Evolutionary conservation across 371 early-diverging fungal genomes (phyloP), one percentile per base, ranked within the genome.

Genomic region (Massospora cicadina): DNA sequence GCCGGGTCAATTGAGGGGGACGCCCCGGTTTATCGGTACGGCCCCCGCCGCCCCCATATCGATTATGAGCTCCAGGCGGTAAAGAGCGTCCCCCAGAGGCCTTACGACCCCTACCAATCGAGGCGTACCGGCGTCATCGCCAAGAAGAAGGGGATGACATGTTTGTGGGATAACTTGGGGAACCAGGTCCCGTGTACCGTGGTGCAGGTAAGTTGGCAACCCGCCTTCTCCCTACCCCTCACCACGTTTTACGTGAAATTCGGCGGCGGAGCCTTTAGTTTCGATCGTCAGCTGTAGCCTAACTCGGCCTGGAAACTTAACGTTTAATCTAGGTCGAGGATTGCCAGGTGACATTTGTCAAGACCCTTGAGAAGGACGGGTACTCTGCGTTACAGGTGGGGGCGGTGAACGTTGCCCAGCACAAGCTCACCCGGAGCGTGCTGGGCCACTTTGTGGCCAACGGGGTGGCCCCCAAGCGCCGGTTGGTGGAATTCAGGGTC

Each of bases 81-180:
- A n/a, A 23, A 30, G 10, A 7, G 2, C 24, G 25, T 61, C 26
- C 33, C 31, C 17, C 17, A 61, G 10, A 13, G 2, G 26, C 53
- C n/a, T 53, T 61, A 21, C 21, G 31, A 53, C 24, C 64, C 64
- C 17, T 23, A 43, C 24, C 5, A 54, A 63, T 81, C 83, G 54
- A 63, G 77, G 68, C 77, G 85, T 56, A 76, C 81, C 58, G 98
- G 98, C 55, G 77, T 90, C 17, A 81, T 97, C 69, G 96, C 86
- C 33, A 74, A 79, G 62, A 97, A 97, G 77, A 80, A 82, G 73
- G 98, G 98, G 28, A 97, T 96, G 96, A 86, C 90, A 28, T 81
- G 85, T 30, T 75, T 93, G 68, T 97, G 93, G 92, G 90, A 91
- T 72, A 92, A 93, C 65, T 86, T 86, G 79, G 98, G 97, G 54